A percentile compares a stretch with the other conserved stretches of the same genome.
phyloP scores from a whole-genome alignment of 2,329 filamentous ascomycete genomes.

The Myotisia sp. region DNA sequence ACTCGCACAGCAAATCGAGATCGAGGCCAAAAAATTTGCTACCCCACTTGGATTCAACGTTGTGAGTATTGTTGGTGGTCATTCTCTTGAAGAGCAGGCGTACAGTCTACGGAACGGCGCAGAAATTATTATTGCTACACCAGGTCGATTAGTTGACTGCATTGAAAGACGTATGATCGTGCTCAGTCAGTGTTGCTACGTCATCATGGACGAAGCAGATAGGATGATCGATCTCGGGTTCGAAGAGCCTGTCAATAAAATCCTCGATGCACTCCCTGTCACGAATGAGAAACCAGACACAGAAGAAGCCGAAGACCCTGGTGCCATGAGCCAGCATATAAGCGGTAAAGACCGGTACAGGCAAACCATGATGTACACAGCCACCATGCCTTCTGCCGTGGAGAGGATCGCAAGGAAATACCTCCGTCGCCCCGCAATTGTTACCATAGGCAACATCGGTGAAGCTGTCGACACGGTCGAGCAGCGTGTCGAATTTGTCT shows the following conservation, averaged over 20 bases:
- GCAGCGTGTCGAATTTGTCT: conserved; percentile 83
- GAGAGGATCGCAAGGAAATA: conserved; percentile 97
- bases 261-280: conserved; percentile 84
- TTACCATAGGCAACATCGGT: conserved; percentile 85
- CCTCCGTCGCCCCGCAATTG: conserved; percentile 77
- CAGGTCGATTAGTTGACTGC: conserved; percentile 90
- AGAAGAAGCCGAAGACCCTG: conserved; percentile 74
- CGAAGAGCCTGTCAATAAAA: conserved; percentile 94
- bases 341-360: conserved; percentile 67
- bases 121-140: conserved; percentile 97
- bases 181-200: conserved; percentile 89
- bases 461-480: conserved; percentile 97
- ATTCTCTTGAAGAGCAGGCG: conserved; percentile 84
- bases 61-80: conserved; percentile 95
- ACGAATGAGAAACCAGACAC: conserved; percentile 89
- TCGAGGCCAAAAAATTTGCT: conserved; percentile 86
- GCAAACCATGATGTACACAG: conserved; percentile 99
- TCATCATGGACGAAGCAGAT: conserved; percentile 99
- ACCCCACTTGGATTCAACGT: conserved; percentile 81
- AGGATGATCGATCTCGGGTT: conserved; percentile 98
- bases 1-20: conserved; percentile 91
- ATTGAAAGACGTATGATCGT: conserved; percentile 87
- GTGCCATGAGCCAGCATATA: conserved; percentile 69
- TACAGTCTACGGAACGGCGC: conserved; percentile 82
- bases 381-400: conserved; percentile 85